Base-by-base conservation (phyloP, 1,284 basidiomycete genomes). In the Ustilago trichophora region DNA sequence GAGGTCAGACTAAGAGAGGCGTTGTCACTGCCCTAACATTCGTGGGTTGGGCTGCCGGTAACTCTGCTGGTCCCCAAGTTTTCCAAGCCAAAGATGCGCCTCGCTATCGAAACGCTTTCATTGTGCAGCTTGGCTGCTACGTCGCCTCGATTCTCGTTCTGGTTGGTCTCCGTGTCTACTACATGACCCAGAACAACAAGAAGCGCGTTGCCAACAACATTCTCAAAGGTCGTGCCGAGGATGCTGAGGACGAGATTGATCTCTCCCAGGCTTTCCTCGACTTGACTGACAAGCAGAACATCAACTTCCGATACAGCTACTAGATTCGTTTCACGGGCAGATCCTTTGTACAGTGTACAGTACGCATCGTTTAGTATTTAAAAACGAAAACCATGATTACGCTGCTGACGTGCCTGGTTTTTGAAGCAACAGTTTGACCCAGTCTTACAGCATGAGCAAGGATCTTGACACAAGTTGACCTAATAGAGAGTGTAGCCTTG, bases 61-160 rank as follows among this genome's bases (percentile, higher is more conserved):
- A 77, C 58, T 60, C 65, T 3, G 56, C 62, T 6, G 68, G 73
- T 4, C 72, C 78, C 4, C 78, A 80, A 48, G 63, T 73, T 7
- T 79, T 67, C 57, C 69, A 56, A 16, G 45, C 57, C 4, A 53
- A 57, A 19, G 63, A 72, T 31, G 60, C 65, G n/a, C 50, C 78
- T 8, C 36, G 60, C 12, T 80, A 72, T 42, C 53, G 84, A 52
- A 84, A 83, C 35, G 85, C 85, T 2, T 86, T 86, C 64, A 77
- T 85, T 26, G 84, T 82, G 1, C 86, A 87, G 51, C 82, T 86
- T 27, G 82, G 85, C 29, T 82, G 86, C 50, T 86, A 86, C 57
- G 84, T 82, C 22, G 69, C 86, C 22, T 86, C 86, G 64, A 78
- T 86, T 22, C 29, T 55, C 6, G 72, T 72, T 10, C 76, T 83